Evolutionary conservation across 2,329 filamentous ascomycete species (phyloP).

Genomic region (Tolypocladium cylindrosporum): DNA sequence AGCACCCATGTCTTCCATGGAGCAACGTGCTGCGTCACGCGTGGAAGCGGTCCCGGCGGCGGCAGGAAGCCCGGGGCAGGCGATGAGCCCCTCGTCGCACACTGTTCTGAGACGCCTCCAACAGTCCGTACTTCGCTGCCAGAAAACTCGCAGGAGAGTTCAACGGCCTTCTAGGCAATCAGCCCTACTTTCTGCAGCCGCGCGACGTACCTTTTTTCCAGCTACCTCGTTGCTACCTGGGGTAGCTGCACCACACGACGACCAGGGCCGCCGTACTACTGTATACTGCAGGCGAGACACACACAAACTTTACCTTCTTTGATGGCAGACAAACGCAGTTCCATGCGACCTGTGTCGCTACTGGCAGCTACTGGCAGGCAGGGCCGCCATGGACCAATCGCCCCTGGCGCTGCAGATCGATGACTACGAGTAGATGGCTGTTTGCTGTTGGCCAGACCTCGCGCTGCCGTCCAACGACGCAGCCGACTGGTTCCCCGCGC

Average conservation of each 20-base stretch:
- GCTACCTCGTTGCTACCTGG: background rate
- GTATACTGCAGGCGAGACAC: background rate
- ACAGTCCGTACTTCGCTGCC: background rate
- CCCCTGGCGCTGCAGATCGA: background rate
- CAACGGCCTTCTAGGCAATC: background rate
- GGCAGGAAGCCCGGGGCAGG: background rate
- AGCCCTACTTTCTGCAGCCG: background rate
- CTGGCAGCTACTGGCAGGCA: background rate
- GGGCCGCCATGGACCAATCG: background rate
- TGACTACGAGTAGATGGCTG: background rate
- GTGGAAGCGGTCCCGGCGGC: background rate
- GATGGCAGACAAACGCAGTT: background rate
- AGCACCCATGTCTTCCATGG: background rate
- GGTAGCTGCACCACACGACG: background rate
- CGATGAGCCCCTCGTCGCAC: background rate
- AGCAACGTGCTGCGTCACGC: background rate
- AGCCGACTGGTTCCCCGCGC: background rate
- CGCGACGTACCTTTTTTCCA: background rate
- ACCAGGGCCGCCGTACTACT: background rate
- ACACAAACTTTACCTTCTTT: background rate
- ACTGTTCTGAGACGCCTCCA: background rate
- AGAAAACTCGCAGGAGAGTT: background rate
- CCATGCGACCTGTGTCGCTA: background rate
- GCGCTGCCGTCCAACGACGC: background rate
- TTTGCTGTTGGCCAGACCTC: background rate